Evolutionary conservation across 1,284 basidiomycete species (phyloP).

Genomic region (Fereydounia khargensis): DNA sequence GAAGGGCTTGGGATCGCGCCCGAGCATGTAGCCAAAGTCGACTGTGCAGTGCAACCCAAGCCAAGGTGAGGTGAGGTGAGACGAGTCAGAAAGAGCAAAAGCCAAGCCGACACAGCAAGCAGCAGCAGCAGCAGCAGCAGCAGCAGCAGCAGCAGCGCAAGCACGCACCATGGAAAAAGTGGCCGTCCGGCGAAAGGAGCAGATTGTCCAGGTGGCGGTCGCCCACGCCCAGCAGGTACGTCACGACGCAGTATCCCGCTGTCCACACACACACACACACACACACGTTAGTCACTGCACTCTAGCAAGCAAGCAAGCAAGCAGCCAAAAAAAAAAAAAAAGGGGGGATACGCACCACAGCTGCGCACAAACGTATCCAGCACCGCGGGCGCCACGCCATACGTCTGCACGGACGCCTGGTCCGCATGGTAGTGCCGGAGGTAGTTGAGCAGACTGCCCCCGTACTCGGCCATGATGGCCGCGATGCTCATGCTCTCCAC

Average conservation of each 20-base stretch:
- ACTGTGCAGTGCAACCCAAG: no score
- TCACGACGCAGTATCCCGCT: constrained; percentile 98
- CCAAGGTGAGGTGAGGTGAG: constrained; percentile 49
- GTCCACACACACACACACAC: no score
- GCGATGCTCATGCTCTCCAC: constrained; percentile 93
- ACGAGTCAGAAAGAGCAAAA: not conserved
- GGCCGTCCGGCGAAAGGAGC: constrained; percentile 84
- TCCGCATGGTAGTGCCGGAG: constrained; percentile 81
- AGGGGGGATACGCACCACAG: constrained; percentile 91
- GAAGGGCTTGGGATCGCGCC: constrained; percentile 95
- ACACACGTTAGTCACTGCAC: no score
- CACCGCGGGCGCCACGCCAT: constrained; percentile 83
- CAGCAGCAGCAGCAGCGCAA: not conserved
- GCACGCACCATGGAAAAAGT: constrained; percentile 62
- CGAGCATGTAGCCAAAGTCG: constrained; percentile 97
- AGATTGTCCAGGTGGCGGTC: constrained; percentile 97
- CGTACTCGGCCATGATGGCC: constrained; percentile 71
- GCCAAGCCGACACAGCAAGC: not conserved
- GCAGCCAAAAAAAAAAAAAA: no score
- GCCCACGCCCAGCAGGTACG: constrained; percentile 92
- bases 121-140: not conserved
- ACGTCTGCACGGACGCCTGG: constrained; percentile 85
- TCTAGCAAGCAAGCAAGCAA: no score
- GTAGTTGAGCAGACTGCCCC: constrained; percentile 83
- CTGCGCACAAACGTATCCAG: constrained; percentile 95